Percentiles rank a stretch among this genome's conserved stretches.
phyloP scores from a whole-genome alignment of 1,139 yeast genomes.

The Magnusiomyces sp. region DNA sequence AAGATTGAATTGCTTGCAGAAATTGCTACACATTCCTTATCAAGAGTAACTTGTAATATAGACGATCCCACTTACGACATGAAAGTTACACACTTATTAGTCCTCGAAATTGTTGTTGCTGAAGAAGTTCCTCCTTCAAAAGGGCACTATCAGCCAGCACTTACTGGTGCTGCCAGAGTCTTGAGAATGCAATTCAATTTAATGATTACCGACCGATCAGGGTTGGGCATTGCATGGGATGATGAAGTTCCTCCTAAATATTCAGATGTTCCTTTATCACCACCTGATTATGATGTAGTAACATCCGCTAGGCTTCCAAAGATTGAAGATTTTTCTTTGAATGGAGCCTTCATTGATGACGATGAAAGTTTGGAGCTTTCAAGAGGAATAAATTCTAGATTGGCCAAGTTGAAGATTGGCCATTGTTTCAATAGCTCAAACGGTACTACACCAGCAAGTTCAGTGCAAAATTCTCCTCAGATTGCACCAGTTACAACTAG shows the following conservation, averaged over 20 bases:
- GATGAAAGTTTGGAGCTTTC: too few relatives aligned
- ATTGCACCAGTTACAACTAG: too few relatives aligned
- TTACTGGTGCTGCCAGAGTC: slow-evolving; percentile 89
- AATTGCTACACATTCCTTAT: slow-evolving; percentile 36
- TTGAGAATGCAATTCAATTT: slow-evolving; percentile 88
- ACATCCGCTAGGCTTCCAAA: slow-evolving; percentile 24
- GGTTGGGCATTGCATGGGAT: slow-evolving; percentile 96
- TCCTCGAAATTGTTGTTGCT: slow-evolving; percentile 86
- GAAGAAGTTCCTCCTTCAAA: slow-evolving; percentile 51
- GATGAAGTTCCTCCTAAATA: slow-evolving; percentile 98
- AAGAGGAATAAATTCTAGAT: too few relatives aligned
- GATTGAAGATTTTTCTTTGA: slow-evolving; percentile 23
- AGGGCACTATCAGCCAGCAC: background rate
- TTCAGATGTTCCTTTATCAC: slow-evolving; percentile 75
- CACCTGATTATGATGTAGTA: slow-evolving; percentile 61
- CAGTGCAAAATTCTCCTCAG: too few relatives aligned
- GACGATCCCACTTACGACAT: slow-evolving; percentile 78
- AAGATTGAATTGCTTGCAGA: slow-evolving; percentile 66
- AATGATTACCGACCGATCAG: slow-evolving; percentile 77
- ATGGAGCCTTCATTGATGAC: too few relatives aligned
- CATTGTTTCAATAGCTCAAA: too few relatives aligned
- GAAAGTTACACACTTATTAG: slow-evolving; percentile 61
- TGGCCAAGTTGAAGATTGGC: too few relatives aligned
- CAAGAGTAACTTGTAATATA: slow-evolving; percentile 69
- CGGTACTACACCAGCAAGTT: too few relatives aligned